Conservation (phyloP, 148 eudicot genomes). For the Fagopyrum esculentum region DNA sequence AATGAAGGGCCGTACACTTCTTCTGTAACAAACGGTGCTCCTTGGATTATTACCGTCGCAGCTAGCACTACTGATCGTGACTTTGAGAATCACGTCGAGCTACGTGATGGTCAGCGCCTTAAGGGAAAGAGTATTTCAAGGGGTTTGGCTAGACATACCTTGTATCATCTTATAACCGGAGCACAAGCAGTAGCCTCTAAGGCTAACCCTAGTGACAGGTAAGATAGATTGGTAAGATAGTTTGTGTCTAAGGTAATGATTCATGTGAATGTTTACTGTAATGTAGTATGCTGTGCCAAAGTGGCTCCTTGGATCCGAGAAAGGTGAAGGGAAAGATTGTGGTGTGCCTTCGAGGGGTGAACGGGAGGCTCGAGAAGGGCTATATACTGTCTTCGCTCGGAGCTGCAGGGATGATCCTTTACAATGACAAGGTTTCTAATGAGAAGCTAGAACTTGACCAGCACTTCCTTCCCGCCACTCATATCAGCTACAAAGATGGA, state of each 20-base stretch:
- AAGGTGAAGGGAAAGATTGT: slow-evolving; percentile 11
- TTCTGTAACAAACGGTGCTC: slow-evolving; percentile 37
- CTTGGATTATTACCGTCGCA: slow-evolving; percentile 52
- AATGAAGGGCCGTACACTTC: slow-evolving; percentile 37
- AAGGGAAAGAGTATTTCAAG: slow-evolving; percentile 5
- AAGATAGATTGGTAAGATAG: not conserved
- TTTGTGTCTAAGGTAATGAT: not conserved
- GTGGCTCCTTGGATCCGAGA: not conserved
- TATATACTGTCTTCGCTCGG: not conserved
- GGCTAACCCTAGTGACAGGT: not conserved
- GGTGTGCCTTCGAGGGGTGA: not conserved
- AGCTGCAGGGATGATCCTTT: slow-evolving; percentile 15
- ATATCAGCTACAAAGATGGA: slow-evolving; percentile 16
- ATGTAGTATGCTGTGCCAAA: not conserved
- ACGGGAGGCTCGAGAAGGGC: not conserved
- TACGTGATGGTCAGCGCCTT: slow-evolving; percentile 31
- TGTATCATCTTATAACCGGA: slow-evolving; percentile 8
- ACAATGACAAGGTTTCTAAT: not conserved
- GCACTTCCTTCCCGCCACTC: slow-evolving; percentile 13
- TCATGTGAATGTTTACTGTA: not conserved
- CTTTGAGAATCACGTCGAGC: slow-evolving; percentile 24
- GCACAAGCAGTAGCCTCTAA: not conserved
- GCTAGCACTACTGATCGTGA: slow-evolving; percentile 48
- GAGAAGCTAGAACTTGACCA: slow-evolving; percentile 13
- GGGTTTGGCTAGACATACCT: not conserved